Base-by-base conservation (phyloP, 441 rosid species). In the Croton laevigatus region DNA sequence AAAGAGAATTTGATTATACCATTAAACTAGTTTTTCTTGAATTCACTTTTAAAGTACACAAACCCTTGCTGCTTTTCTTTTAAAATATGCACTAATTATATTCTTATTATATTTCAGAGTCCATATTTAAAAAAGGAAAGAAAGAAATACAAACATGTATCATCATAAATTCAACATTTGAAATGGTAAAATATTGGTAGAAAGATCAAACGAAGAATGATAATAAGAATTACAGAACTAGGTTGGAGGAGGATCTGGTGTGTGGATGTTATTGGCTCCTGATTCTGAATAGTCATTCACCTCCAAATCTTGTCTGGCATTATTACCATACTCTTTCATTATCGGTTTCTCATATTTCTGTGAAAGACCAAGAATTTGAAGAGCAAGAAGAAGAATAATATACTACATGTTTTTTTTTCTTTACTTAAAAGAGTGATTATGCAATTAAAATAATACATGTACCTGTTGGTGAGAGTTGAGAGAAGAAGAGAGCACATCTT, bases 241-340 rank as follows among this genome's bases (percentile, higher is more conserved):
- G 22, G 22, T 20, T 5, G 59, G 38, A 52, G 66, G 58, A 19
- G 64, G 65, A 0, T 6, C 42, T 8, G 77, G 77, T 53, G 69
- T 67, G 59, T 67, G 75, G 72, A 65, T 37, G 13, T 11, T 22
- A 19, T 71, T 76, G 37, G 79, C 22, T 36, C 75, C 72, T 36
- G 79, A 40, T 23, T 8, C 69, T 12, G 57, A n/a, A 49, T 67
- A 75, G 36, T 70, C 71, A 19, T 44, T 42, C 8, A 51, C 7
- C 67, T 71, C 72, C 6, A 67, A 8, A 34, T 37, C 72, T 55
- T 36, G 32, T 61, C 73, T 63, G 13, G 59, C 57, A 34, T 36
- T 27, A 27, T 27, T 23, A 3, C 69, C 61, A 19, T 14, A 45
- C 65, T 59, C 19, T 45, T 14, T 9, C 17, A 48, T 53, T 52